A percentile compares a stretch with the other conserved stretches of the same genome.
These are phyloP conservation scores for Scheffersomyces stipitis DNA, from an alignment of 805 yeast genomes.

Conservation along the genomic window DNA sequence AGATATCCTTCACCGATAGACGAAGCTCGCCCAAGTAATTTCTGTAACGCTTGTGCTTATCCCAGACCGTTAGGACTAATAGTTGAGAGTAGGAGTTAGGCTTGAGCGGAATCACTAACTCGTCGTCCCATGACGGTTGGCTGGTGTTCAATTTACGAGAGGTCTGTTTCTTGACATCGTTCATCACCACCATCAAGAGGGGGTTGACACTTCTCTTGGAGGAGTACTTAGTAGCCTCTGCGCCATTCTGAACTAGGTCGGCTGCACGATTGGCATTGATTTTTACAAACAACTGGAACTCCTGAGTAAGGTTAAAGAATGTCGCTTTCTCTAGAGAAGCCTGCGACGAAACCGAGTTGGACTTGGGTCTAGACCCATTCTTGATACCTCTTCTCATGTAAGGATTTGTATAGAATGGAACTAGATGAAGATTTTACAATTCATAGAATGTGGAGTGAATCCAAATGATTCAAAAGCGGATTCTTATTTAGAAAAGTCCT, in stretches of 20 bases:
- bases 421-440: no score
- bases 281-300: slow-evolving; percentile 21
- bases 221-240: no score
- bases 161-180: slow-evolving; percentile 27
- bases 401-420: no score
- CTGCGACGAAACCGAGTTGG: not conserved
- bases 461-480: no score
- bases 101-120: slow-evolving; percentile 30
- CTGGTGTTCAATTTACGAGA: slow-evolving; percentile 30
- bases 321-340: slow-evolving; percentile 1
- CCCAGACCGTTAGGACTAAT: slow-evolving; percentile 39
- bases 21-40: slow-evolving; percentile 43
- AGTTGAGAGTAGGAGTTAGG: slow-evolving; percentile 27
- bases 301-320: not conserved
- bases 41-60: slow-evolving; percentile 35
- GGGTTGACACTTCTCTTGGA: slow-evolving; percentile 31
- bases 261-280: slow-evolving; percentile 41
- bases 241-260: slow-evolving; percentile 26
- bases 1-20: slow-evolving; percentile 28
- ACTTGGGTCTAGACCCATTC: not conserved
- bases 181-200: slow-evolving; percentile 34
- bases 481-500: no score
- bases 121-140: slow-evolving; percentile 43
- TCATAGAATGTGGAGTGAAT: no score
- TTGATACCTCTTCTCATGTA: no score